Base-by-base conservation (phyloP, 495 filamentous ascomycete species). In the Articulospora tetracladia region DNA sequence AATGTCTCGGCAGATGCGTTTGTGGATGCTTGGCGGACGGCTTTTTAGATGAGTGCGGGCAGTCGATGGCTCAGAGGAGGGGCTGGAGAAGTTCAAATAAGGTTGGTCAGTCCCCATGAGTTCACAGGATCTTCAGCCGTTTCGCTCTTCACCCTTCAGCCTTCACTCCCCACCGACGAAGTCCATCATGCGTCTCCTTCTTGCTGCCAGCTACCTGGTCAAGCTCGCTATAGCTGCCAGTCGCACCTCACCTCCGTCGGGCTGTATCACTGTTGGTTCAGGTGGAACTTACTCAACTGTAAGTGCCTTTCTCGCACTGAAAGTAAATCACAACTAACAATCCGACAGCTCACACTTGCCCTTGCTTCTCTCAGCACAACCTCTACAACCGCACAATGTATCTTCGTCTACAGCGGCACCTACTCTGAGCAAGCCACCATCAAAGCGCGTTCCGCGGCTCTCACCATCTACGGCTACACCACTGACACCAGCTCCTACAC, bases 381-480 rank as follows among this genome's bases (percentile, higher is more conserved):
- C 8, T 69, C 76, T 7, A 74, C 78, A 23, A 56, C 65, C 0
- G 73, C 72, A 19, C 55, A 63, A 51, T 54, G 50, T 39, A 57
- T 69, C 24, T 69, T 69, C 59, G 67, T 69, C 27, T 27, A 54
- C 8, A 52, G 68, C 22, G 75, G 75, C 13, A 73, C 69, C 47
- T 78, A 78, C 61, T 52, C 59, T 2, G 75, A 76, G 44, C 73
- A 76, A 67, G 71, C 76, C 17, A 73, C 68, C 53, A 73, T 78
- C 49, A 54, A 61, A n/a, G 34, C 61, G 3, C 55, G 47, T 34
- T 26, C 41, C 22, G 65, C 48, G 13, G 59, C 70, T 24, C 74
- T 69, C 19, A 69, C 59, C 2, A 64, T 69, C 28, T 67, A 88
- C 66, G 86, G 86, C 13, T 77, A 78, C 57, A 88, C 86, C 1